phyloP scores from a whole-genome alignment of 2,329 filamentous ascomycete species.

The Sphaerostilbella broomeana region DNA sequence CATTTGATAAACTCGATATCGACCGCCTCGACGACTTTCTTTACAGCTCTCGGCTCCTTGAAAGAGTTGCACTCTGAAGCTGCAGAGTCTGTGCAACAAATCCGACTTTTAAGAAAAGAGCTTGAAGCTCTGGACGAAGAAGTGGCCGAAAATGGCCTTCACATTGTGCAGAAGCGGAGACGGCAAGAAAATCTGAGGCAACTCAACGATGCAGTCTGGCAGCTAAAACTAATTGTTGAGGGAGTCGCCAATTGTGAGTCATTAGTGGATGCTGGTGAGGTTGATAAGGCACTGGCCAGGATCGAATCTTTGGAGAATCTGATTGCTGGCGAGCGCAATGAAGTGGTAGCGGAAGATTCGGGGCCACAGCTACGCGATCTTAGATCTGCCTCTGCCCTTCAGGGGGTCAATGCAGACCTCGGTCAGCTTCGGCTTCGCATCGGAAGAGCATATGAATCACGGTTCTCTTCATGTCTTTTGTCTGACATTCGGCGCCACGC shows the following conservation, averaged over 20 bases:
- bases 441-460: slow-evolving; percentile 77
- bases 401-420: slow-evolving; percentile 73
- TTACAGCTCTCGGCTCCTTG: slow-evolving; percentile 84
- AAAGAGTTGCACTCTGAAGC: slow-evolving; percentile 89
- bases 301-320: slow-evolving; percentile 75
- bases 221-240: slow-evolving; percentile 72
- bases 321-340: slow-evolving; percentile 63
- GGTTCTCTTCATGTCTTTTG: slow-evolving; percentile 72
- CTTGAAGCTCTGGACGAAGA: slow-evolving; percentile 76
- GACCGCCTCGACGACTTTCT: slow-evolving; percentile 91
- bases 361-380: slow-evolving; percentile 55
- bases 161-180: slow-evolving; percentile 76
- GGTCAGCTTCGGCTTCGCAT: slow-evolving; percentile 70
- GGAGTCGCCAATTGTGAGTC: slow-evolving; percentile 70
- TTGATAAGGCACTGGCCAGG: slow-evolving; percentile 70
- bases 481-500: slow-evolving; percentile 76
- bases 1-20: slow-evolving; percentile 96
- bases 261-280: slow-evolving; percentile 73
- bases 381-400: slow-evolving; percentile 68
- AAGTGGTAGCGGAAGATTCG: slow-evolving; percentile 23
- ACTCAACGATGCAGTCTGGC: slow-evolving; percentile 73
- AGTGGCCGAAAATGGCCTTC: slow-evolving; percentile 76
- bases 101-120: slow-evolving; percentile 73
- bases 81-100: slow-evolving; percentile 80
- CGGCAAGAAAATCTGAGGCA: slow-evolving; percentile 78